These are phyloP conservation scores for Trichoderma gracile DNA, from an alignment of 2,329 filamentous ascomycete genomes.

Conservation along the genomic window DNA sequence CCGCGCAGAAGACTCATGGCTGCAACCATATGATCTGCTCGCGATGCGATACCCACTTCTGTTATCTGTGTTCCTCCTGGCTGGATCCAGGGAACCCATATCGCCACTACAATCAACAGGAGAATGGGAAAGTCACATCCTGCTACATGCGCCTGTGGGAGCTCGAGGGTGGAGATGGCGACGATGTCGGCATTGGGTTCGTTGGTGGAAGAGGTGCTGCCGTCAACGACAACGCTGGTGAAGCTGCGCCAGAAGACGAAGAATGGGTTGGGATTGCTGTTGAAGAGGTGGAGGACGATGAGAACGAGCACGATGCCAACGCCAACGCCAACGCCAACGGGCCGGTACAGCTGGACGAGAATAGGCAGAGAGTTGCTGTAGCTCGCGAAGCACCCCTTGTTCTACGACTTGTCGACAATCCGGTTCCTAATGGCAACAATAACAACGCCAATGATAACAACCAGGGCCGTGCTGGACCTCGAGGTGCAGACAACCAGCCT, in stretches of 20 bases:
- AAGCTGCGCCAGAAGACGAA: slow-evolving; percentile 11
- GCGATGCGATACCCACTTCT: slow-evolving; percentile 88
- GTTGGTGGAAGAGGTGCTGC: slow-evolving; percentile 40
- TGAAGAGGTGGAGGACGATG: slow-evolving; percentile 25
- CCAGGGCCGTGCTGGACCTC: slow-evolving; percentile 31
- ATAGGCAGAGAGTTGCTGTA: slow-evolving; percentile 43
- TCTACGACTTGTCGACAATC: slow-evolving; percentile 52
- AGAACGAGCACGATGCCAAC: slow-evolving; percentile 35
- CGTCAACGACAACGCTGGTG: neutral
- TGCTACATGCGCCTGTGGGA: slow-evolving; percentile 93
- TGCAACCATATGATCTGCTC: slow-evolving; percentile 98
- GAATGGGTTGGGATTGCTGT: slow-evolving; percentile 24
- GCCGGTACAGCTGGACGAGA: slow-evolving; percentile 32
- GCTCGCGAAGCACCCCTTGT: slow-evolving; percentile 59
- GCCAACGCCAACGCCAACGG: slow-evolving; percentile 39
- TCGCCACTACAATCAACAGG: slow-evolving; percentile 75
- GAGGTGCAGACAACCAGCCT: slow-evolving; percentile 12
- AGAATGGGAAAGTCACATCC: slow-evolving; percentile 52
- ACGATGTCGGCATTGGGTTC: slow-evolving; percentile 50
- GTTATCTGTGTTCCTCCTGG: slow-evolving; percentile 91
- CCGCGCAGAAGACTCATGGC: slow-evolving; percentile 85
- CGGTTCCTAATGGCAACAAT: slow-evolving; percentile 23
- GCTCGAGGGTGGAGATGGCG: slow-evolving; percentile 75
- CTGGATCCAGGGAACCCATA: slow-evolving; percentile 81
- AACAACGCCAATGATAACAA: neutral